Base-by-base conservation (phyloP, 1,139 yeast species). In the Yamadazyma membranifaciens region DNA sequence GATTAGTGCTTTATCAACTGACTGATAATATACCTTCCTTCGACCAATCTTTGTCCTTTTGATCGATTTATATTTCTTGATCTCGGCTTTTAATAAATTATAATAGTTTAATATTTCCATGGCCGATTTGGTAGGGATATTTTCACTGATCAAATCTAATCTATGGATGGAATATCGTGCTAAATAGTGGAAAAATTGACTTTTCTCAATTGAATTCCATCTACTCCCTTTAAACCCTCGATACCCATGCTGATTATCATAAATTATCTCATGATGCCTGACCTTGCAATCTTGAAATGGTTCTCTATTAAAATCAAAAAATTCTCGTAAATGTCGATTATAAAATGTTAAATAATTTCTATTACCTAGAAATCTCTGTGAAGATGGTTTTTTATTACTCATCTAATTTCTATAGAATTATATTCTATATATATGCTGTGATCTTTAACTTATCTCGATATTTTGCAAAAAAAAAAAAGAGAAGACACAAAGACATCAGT, bases 161-260 rank as follows among this genome's bases (percentile, higher is more conserved):
- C 70, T 54, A 48, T 78, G 79, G 33, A 80, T 75, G 11, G 82
- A 69, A 49, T 66, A 66, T 17, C 81, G 62, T 2, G 74, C 70
- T 25, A 78, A 55, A 33, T 69, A 32, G 41, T 52, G 33, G 51
- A 56, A 60, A 39, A 57, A 56, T 14, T 32, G 38, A 31, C 52
- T 59, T 40, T 60, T 62, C 31, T 59, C 63, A 9, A 39, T 39
- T 3, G 45, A 33, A 2, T 55, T 50, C 67, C 68, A 59, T 15
- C 36, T 24, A 13, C 50, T 46, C 3, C 61, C 64, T 7, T 47
- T 42, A 10, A 34, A 35, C 10, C 29, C 38, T 15, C 32, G 15
- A 33, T 36, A 50, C 5, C 42, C 42, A 7, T 13, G 25, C 12
- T 34, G 32, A 14, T 34, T 14, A 9, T 7, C n/a, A 20, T 47